A percentile compares a stretch with the other conserved stretches of the same genome.
phyloP scores from a whole-genome alignment of 805 yeast species.

The Lipomyces kockii region DNA sequence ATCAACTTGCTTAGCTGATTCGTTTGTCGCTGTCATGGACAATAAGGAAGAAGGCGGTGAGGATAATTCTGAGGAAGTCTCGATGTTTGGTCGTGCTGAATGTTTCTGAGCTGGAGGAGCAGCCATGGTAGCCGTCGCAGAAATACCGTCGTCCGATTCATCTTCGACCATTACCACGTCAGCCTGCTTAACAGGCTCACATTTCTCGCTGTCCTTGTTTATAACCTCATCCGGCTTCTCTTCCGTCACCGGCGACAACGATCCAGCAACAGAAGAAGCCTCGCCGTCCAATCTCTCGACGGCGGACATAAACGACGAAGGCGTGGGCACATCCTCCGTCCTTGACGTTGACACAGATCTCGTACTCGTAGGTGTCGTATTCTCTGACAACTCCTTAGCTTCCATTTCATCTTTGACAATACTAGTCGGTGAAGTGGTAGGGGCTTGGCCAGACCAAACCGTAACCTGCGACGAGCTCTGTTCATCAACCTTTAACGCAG shows the following conservation, averaged over 20 bases:
- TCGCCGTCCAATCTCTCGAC: neutral
- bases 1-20: neutral
- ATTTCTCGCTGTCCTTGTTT: neutral
- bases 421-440: neutral
- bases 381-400: neutral
- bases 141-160: neutral
- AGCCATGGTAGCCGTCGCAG: neutral
- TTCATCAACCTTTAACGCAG: neutral
- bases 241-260: neutral
- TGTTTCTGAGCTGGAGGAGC: neutral
- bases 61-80: neutral
- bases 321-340: neutral
- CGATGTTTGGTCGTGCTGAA: neutral
- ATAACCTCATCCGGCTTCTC: neutral
- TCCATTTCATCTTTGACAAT: neutral
- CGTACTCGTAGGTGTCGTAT: slow-evolving; percentile 1
- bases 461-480: neutral
- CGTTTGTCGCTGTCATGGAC: neutral
- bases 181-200: neutral
- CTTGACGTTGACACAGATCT: neutral
- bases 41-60: neutral
- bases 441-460: neutral
- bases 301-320: neutral
- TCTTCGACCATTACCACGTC: neutral
- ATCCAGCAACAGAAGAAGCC: neutral